phyloP scores from a whole-genome alignment of 768 basidiomycete genomes.

The Serendipita sp. region DNA sequence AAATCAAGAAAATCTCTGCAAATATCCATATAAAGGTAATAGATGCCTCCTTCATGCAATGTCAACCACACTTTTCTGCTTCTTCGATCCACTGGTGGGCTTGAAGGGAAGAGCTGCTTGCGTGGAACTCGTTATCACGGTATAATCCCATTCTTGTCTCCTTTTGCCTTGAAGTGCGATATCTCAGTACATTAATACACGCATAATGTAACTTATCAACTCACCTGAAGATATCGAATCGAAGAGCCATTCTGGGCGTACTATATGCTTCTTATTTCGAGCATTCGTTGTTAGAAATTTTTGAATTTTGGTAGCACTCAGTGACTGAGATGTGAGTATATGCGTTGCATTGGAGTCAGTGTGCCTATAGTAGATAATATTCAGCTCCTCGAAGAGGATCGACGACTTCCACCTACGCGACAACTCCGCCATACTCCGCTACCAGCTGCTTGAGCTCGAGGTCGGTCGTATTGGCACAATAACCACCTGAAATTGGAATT shows the following conservation, averaged over 20 bases:
- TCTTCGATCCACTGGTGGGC: too few species aligned
- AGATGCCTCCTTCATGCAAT: neutral
- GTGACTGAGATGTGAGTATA: conserved; percentile 55
- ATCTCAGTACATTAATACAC: conserved; percentile 63
- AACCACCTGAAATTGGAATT: conserved; percentile 26
- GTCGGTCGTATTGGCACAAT: conserved; percentile 55
- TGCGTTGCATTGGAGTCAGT: conserved; percentile 56
- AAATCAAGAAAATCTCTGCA: neutral
- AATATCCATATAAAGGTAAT: neutral
- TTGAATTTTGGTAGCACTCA: conserved; percentile 60
- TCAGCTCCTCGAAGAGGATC: neutral
- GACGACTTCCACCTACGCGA: conserved; percentile 31
- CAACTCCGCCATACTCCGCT: conserved; percentile 46
- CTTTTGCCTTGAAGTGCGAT: conserved; percentile 42
- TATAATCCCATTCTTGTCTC: conserved; percentile 44
- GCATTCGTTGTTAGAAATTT: conserved; percentile 39
- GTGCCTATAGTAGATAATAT: conserved; percentile 23
- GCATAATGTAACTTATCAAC: neutral
- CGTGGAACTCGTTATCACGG: conserved; percentile 28
- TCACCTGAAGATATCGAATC: neutral
- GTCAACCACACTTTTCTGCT: too few species aligned
- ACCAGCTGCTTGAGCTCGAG: conserved; percentile 63
- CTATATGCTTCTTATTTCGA: conserved; percentile 38
- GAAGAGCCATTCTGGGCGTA: conserved; percentile 26
- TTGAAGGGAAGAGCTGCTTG: neutral